phyloP scores from a whole-genome alignment of 371 early-diverging fungal species.

The Mucor irregularis region DNA sequence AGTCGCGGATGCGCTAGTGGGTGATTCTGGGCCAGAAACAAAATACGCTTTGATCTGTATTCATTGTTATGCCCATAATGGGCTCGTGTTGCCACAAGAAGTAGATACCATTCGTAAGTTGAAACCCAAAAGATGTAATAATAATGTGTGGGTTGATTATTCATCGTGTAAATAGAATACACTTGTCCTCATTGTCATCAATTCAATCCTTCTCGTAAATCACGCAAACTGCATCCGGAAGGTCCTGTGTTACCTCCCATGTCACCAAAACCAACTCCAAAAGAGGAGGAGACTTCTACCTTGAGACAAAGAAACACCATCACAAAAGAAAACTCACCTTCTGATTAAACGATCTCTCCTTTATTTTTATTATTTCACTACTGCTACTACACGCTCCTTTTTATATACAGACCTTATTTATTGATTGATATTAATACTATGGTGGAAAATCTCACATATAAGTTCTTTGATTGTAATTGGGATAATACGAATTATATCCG shows the following conservation, averaged over 20 bases:
- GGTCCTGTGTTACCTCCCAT: neutral
- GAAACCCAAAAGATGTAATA: neutral
- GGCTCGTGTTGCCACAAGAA: slow-evolving; percentile 81
- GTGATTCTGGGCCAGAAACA: slow-evolving; percentile 75
- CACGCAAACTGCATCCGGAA: slow-evolving; percentile 1
- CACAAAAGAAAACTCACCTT: neutral
- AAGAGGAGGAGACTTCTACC: neutral
- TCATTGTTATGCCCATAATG: slow-evolving; percentile 88
- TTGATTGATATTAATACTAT: neutral
- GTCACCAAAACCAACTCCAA: neutral
- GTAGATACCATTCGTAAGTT: slow-evolving; percentile 64
- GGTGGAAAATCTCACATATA: slow-evolving; percentile 1
- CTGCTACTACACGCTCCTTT: no score
- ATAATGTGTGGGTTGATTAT: neutral
- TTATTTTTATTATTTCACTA: neutral
- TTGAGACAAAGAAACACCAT: neutral
- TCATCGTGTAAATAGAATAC: slow-evolving; percentile 10
- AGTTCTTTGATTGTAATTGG: slow-evolving; percentile 6
- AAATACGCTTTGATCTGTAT: slow-evolving; percentile 91
- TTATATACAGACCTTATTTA: neutral
- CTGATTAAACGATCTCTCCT: neutral
- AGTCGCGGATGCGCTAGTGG: slow-evolving; percentile 82
- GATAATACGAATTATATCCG: slow-evolving; percentile 4
- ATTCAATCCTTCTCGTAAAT: slow-evolving; percentile 17
- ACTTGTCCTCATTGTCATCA: slow-evolving; percentile 15